Evolutionary conservation across 2,329 filamentous ascomycete species (phyloP).

Genomic region (Aspergillus transmontanensis): DNA sequence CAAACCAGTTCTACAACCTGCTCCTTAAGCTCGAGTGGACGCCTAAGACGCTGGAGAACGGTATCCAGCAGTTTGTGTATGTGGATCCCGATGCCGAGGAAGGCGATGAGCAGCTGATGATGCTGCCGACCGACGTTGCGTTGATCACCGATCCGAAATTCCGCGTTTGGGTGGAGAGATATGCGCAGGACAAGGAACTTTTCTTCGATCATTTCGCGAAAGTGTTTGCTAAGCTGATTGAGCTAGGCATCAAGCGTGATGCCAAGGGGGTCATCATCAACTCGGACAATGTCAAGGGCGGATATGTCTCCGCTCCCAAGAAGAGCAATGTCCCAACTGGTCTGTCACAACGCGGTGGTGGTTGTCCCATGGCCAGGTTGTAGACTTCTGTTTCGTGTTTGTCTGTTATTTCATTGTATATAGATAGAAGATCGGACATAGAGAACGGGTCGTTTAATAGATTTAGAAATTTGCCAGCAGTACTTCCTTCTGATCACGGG

Average conservation of each 20-base stretch:
- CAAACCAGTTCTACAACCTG: slow-evolving; percentile 60
- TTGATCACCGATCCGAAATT: slow-evolving; percentile 58
- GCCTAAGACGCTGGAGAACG: slow-evolving; percentile 55
- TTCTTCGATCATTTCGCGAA: slow-evolving; percentile 64
- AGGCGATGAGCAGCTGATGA: slow-evolving; percentile 62
- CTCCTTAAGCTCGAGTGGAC: slow-evolving; percentile 57
- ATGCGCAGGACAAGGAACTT: slow-evolving; percentile 62
- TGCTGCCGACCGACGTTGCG: slow-evolving; percentile 67
- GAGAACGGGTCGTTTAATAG: slow-evolving; percentile 9
- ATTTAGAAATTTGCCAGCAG: slow-evolving; percentile 4
- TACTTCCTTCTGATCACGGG: not conserved
- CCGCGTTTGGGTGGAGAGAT: slow-evolving; percentile 58
- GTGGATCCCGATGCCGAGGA: slow-evolving; percentile 57
- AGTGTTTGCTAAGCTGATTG: slow-evolving; percentile 63
- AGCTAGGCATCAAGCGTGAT: slow-evolving; percentile 62
- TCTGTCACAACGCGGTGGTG: slow-evolving; percentile 19
- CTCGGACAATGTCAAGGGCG: slow-evolving; percentile 59
- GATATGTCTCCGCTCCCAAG: slow-evolving; percentile 60
- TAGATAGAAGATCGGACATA: slow-evolving; percentile 8
- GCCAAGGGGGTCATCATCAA: slow-evolving; percentile 56
- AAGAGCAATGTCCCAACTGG: slow-evolving; percentile 49
- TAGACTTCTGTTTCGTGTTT: slow-evolving; percentile 21
- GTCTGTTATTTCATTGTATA: slow-evolving; percentile 11
- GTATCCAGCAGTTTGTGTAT: slow-evolving; percentile 61
- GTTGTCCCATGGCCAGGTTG: slow-evolving; percentile 27